Evolutionary conservation across 2,329 filamentous ascomycete species (phyloP).

Genomic region (Trichophyton verrucosum): DNA sequence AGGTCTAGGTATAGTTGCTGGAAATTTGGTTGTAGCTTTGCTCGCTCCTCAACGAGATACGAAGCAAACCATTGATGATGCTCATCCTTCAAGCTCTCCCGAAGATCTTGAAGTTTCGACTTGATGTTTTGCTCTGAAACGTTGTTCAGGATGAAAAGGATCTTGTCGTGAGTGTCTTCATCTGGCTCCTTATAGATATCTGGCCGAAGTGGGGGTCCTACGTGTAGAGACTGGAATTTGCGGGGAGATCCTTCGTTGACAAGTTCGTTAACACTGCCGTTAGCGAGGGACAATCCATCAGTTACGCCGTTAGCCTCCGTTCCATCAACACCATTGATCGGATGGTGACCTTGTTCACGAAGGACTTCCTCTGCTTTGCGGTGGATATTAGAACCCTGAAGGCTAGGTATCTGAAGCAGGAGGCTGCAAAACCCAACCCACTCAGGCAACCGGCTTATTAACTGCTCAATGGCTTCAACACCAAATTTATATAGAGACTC

Average conservation of each 20-base stretch:
- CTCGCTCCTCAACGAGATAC: slow-evolving; percentile 88
- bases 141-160: slow-evolving; percentile 93
- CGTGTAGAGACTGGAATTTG: slow-evolving; percentile 65
- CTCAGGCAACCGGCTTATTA: slow-evolving; percentile 69
- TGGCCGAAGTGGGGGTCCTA: slow-evolving; percentile 54
- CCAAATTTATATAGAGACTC: slow-evolving; percentile 98
- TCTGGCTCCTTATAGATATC: slow-evolving; percentile 67
- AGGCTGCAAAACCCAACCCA: slow-evolving; percentile 94
- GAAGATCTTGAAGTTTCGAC: slow-evolving; percentile 70
- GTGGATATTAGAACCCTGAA: slow-evolving; percentile 75
- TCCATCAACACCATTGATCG: slow-evolving; percentile 43
- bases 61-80: slow-evolving; percentile 95
- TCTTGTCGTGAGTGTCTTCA: slow-evolving; percentile 77
- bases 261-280: slow-evolving; percentile 58
- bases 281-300: slow-evolving; percentile 45
- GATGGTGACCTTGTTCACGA: slow-evolving; percentile 49
- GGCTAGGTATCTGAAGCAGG: slow-evolving; percentile 64
- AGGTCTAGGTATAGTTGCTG: slow-evolving; percentile 87
- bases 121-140: slow-evolving; percentile 81
- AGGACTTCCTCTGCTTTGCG: slow-evolving; percentile 72
- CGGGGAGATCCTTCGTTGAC: slow-evolving; percentile 50
- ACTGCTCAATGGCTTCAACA: slow-evolving; percentile 81
- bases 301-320: slow-evolving; percentile 26
- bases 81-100: slow-evolving; percentile 61
- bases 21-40: slow-evolving; percentile 95